phyloP scores from a whole-genome alignment of 1,284 basidiomycete species.

The Rugosomyces carneus region DNA sequence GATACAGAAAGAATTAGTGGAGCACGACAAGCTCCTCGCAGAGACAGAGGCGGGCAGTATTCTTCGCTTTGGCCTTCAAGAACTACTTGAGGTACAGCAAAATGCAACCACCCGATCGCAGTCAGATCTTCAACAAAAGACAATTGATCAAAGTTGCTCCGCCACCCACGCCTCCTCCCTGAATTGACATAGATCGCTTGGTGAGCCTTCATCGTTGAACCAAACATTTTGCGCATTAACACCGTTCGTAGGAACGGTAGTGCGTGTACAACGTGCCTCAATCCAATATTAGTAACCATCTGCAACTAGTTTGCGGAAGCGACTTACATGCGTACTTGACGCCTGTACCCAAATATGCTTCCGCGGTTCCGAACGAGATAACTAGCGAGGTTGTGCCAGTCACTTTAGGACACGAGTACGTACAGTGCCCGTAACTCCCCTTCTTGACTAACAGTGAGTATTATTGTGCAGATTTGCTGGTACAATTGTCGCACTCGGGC shows the following conservation, averaged over 20 bases:
- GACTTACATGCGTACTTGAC: conserved; percentile 27
- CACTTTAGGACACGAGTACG: conserved; percentile 30
- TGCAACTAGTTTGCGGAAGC: conserved; percentile 25
- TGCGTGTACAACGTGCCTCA: conserved; percentile 11
- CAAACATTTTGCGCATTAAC: background rate
- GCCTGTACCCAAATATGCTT: conserved; percentile 18
- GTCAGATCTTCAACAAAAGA: too few relatives aligned
- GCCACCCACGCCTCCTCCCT: too few relatives aligned
- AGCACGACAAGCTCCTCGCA: background rate
- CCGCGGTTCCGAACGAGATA: conserved; percentile 19
- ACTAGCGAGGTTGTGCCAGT: conserved; percentile 27
- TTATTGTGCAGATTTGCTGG: conserved; percentile 23
- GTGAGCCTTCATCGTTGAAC: conserved; percentile 9
- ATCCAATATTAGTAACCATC: background rate
- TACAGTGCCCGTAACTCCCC: background rate
- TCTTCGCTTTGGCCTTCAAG: background rate
- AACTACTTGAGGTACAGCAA: background rate
- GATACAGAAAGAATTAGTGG: background rate
- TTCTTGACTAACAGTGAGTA: background rate
- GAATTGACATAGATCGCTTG: conserved; percentile 21
- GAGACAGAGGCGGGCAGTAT: too few relatives aligned
- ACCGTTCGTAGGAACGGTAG: conserved; percentile 23
- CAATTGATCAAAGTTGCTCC: too few relatives aligned
- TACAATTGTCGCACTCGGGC: conserved; percentile 24
- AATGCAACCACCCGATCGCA: too few relatives aligned